A percentile compares a stretch with the other conserved stretches of the same genome.
phyloP scores from a whole-genome alignment of 176 grass and related monocot species.

The Urochloa ruziziensis region DNA sequence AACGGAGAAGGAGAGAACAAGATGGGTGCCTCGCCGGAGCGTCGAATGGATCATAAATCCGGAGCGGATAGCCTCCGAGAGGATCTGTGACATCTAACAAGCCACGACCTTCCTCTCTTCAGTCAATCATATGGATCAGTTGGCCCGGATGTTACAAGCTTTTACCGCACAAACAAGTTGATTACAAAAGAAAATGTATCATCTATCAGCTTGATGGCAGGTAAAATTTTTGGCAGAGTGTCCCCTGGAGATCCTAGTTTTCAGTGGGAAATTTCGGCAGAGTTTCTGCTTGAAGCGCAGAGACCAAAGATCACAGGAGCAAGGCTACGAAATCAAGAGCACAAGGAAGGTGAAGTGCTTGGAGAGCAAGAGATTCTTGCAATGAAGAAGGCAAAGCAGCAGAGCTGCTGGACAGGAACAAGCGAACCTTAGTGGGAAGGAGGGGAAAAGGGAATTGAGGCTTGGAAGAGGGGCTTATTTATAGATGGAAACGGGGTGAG shows the following conservation, averaged over 20 bases:
- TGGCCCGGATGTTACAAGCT: neutral
- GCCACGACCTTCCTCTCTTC: neutral
- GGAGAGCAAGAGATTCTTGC: neutral
- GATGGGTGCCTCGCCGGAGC: conserved; percentile 66
- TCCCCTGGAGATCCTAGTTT: conserved; percentile 3
- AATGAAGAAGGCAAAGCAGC: neutral
- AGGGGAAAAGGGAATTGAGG: conserved; percentile 70
- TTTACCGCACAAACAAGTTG: neutral
- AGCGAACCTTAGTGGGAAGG: conserved; percentile 22
- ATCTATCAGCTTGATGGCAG: neutral
- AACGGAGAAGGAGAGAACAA: conserved; percentile 90
- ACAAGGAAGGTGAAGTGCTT: neutral
- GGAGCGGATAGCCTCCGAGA: conserved; percentile 43
- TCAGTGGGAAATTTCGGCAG: neutral
- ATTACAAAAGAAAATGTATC: neutral
- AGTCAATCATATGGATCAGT: conserved; percentile 39
- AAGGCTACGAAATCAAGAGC: neutral
- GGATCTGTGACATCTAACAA: conserved; percentile 58
- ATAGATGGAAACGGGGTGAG: conserved; percentile 38
- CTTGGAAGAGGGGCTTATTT: conserved; percentile 53
- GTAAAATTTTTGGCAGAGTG: conserved; percentile 4
- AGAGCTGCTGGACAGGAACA: neutral
- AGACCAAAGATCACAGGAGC: neutral
- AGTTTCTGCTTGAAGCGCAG: neutral
- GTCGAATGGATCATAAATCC: conserved; percentile 65